Percentiles rank a stretch among this genome's conserved stretches.
These are phyloP conservation scores for Populus deltoides DNA, from an alignment of 345 rosid genomes.

Conservation along the genomic window DNA sequence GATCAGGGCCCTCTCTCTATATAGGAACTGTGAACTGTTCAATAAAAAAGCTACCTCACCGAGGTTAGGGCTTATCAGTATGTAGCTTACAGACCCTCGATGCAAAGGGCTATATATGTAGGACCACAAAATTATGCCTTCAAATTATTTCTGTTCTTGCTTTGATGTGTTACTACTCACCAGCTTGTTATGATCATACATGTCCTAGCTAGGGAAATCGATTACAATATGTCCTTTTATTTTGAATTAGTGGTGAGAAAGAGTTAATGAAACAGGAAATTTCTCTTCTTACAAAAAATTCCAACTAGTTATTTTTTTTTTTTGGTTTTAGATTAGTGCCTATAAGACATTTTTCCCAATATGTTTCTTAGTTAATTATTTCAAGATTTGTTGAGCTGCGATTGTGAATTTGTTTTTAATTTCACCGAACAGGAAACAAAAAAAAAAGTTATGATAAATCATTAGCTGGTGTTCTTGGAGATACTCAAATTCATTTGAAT, in stretches of 20 bases:
- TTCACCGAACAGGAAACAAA: neutral
- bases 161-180: neutral
- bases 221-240: neutral
- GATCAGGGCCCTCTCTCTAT: neutral
- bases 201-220: neutral
- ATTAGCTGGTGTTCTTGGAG: neutral
- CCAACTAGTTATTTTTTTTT: neutral
- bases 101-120: neutral
- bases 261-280: neutral
- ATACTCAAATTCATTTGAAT: neutral
- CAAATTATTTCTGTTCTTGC: neutral
- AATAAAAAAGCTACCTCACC: slow-evolving; percentile 11
- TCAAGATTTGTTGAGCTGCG: neutral
- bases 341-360: neutral
- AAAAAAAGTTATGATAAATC: neutral
- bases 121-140: slow-evolving; percentile 5
- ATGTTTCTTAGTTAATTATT: neutral
- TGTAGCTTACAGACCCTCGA: neutral
- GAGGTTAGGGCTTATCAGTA: slow-evolving; percentile 1
- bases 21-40: neutral
- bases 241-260: neutral
- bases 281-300: neutral
- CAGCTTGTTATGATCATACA: neutral
- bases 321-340: neutral
- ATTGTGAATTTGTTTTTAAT: neutral